phyloP scores from a whole-genome alignment of 305 asterid genomes.

The Fraxinus greggii region DNA sequence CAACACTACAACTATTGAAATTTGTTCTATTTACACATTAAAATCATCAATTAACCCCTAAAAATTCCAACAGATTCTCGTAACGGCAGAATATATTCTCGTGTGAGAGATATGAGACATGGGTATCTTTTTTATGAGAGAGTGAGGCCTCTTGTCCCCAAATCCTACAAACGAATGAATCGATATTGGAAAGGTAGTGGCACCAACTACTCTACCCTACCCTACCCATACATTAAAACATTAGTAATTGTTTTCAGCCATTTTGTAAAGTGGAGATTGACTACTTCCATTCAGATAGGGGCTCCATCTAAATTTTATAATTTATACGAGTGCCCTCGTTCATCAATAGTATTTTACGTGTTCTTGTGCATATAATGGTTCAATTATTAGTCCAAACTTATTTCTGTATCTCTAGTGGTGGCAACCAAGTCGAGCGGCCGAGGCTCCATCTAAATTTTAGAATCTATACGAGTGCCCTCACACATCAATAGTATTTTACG shows the following conservation, averaged over 20 bases:
- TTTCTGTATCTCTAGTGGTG: too few relatives aligned
- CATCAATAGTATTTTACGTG: background rate
- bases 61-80: background rate
- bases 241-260: background rate
- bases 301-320: background rate
- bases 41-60: background rate
- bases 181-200: slow-evolving; percentile 32
- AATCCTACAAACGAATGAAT: slow-evolving; percentile 14
- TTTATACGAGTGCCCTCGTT: background rate
- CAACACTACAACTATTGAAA: too few relatives aligned
- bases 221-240: background rate
- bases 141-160: slow-evolving; percentile 19
- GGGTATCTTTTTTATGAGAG: slow-evolving; percentile 25
- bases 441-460: background rate
- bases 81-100: slow-evolving; percentile 30
- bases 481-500: too few relatives aligned
- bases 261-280: background rate
- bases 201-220: slow-evolving; percentile 30
- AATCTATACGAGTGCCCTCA: background rate
- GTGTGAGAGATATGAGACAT: slow-evolving; percentile 27
- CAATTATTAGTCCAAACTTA: background rate
- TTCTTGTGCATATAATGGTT: background rate
- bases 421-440: too few relatives aligned
- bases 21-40: background rate
- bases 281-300: background rate